A percentile compares a stretch with the other conserved stretches of the same genome.
phyloP scores from a whole-genome alignment of 768 basidiomycete genomes.

The Pleurotus tuber-regium region DNA sequence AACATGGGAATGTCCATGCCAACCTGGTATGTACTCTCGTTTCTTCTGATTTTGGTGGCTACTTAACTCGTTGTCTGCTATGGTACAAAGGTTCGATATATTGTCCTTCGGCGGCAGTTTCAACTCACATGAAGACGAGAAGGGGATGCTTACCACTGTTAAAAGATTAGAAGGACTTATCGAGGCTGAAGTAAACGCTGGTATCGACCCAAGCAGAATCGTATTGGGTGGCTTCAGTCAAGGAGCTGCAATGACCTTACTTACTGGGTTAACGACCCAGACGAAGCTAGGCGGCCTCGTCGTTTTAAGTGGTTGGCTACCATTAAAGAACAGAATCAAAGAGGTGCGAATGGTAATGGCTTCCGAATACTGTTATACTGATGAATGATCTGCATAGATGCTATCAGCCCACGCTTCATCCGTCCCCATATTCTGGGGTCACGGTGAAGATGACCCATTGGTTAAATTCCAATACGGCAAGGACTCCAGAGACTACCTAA shows the following conservation, averaged over 20 bases:
- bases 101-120: neutral
- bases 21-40: slow-evolving; percentile 51
- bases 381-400: slow-evolving; percentile 12
- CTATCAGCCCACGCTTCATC: slow-evolving; percentile 14
- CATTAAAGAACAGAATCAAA: slow-evolving; percentile 39
- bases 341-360: slow-evolving; percentile 19
- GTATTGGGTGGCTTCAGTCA: slow-evolving; percentile 51
- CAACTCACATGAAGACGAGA: slow-evolving; percentile 25
- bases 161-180: slow-evolving; percentile 37
- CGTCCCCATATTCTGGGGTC: slow-evolving; percentile 22
- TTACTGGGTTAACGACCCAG: slow-evolving; percentile 37
- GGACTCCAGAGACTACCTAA: slow-evolving; percentile 16
- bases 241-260: slow-evolving; percentile 41
- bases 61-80: neutral
- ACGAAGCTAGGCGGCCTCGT: slow-evolving; percentile 38
- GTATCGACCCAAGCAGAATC: slow-evolving; percentile 38
- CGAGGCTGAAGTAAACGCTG: slow-evolving; percentile 36
- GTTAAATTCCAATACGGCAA: slow-evolving; percentile 14
- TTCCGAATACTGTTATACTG: neutral
- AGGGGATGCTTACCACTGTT: slow-evolving; percentile 38
- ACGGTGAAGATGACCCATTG: slow-evolving; percentile 17
- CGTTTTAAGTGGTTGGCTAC: slow-evolving; percentile 42
- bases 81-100: slow-evolving; percentile 6
- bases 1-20: slow-evolving; percentile 76
- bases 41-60: neutral